Percentiles rank a stretch among this genome's conserved stretches.
phyloP scores from a whole-genome alignment of 2,329 filamentous ascomycete genomes.

The Nemania serpens region DNA sequence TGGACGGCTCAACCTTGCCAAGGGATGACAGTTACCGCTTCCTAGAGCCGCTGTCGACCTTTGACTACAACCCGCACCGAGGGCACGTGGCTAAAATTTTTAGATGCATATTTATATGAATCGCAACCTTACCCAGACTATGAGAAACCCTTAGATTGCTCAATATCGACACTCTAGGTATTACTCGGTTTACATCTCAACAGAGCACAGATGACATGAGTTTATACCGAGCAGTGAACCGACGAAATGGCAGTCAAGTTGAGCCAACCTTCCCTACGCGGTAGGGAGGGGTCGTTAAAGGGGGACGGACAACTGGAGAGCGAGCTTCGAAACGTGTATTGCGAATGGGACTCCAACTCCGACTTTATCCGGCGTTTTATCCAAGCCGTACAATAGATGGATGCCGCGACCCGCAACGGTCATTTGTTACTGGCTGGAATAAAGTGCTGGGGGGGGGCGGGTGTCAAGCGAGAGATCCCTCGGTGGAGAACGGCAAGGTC shows the following conservation, averaged over 20 bases:
- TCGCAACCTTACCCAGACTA: constrained; percentile 18
- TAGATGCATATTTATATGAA: constrained; percentile 20
- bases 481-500: too few species aligned
- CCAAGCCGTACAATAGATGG: constrained; percentile 18
- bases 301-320: constrained; percentile 1
- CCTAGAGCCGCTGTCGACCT: constrained; percentile 18
- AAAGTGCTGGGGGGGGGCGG: too few species aligned
- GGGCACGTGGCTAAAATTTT: constrained; percentile 1
- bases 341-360: constrained; percentile 14
- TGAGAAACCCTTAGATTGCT: constrained; percentile 22
- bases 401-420: constrained; percentile 1
- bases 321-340: not conserved
- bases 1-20: not conserved
- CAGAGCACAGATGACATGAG: not conserved
- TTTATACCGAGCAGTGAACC: constrained; percentile 16
- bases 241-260: too few species aligned
- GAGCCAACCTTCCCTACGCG: too few species aligned
- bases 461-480: too few species aligned
- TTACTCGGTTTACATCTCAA: constrained; percentile 8
- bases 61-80: not conserved
- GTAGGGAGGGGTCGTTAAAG: not conserved
- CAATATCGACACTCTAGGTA: constrained; percentile 19
- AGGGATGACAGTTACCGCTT: not conserved
- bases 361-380: constrained; percentile 25
- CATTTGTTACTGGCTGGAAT: constrained; percentile 9